These are phyloP conservation scores for Trametes sanguinea DNA, from an alignment of 768 basidiomycete genomes.

Conservation along the genomic window DNA sequence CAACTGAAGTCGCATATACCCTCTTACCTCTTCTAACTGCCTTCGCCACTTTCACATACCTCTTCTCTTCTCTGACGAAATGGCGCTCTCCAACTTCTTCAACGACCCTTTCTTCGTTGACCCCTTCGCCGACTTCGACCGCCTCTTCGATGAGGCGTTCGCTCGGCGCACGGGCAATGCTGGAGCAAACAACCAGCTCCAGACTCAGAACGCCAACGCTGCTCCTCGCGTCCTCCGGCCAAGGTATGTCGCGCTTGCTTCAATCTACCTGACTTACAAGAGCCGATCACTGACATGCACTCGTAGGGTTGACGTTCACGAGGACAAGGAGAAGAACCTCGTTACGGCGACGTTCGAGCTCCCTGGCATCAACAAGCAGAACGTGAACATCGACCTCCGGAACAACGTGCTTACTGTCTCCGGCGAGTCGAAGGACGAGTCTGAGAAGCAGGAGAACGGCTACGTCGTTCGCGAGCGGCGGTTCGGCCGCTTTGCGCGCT, in stretches of 20 bases:
- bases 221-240: conserved; percentile 22
- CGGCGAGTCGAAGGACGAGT: conserved; percentile 44
- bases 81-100: conserved; percentile 40
- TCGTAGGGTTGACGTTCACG: conserved; percentile 56
- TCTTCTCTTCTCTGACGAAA: conserved; percentile 9
- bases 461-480: conserved; percentile 38
- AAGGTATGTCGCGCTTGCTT: conserved; percentile 5
- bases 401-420: conserved; percentile 52
- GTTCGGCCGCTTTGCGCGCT: conserved; percentile 33
- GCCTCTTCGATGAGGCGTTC: conserved; percentile 45
- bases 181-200: conserved; percentile 14
- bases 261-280: background rate
- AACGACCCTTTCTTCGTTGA: conserved; percentile 42
- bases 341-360: conserved; percentile 61
- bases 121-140: conserved; percentile 41
- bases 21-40: background rate
- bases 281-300: background rate
- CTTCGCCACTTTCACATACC: background rate
- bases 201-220: conserved; percentile 7
- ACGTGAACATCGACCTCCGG: conserved; percentile 54
- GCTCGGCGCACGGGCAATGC: conserved; percentile 21
- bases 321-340: conserved; percentile 46
- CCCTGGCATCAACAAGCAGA: conserved; percentile 53
- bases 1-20: conserved; percentile 3
- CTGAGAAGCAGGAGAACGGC: conserved; percentile 38